Evolutionary conservation across 169 alveolate species (phyloP), one percentile per base, ranked within the genome.

Genomic region (Prorocentrum cordatum): DNA sequence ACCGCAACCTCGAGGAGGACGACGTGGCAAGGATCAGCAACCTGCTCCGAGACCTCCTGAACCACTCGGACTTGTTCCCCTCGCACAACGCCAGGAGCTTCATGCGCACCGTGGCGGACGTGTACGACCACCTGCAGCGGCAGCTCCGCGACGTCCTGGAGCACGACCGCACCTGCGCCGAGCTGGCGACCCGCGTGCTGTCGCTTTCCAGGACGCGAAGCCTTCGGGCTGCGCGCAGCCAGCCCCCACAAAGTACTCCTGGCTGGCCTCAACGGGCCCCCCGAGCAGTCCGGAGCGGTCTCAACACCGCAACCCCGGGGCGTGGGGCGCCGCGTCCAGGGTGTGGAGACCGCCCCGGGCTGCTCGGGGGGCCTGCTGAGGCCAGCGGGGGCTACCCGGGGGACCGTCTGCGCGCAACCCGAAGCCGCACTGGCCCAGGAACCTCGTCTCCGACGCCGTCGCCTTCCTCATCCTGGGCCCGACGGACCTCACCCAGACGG

Each of bases 81-180:
- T 58, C 89, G n/a, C 18, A 77, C 3, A 59, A 79, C 16, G n/a
- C 54, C 9, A 42, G 54, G 16, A 42, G 54, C 54, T 42, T 42
- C 54, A 12, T 42, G 54, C 54, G 16, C n/a, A 42, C 54, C n/a
- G 16, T 42, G n/a, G 54, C 54, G 16, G 84, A 82, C 80, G 91
- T 82, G 29, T 82, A 82, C 22, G 89, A 79, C 16, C 89, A 79
- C 58, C 12, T 79, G 58, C 70, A 79, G 36, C 66, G 58, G 50
- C 89, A 79, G 66, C 24, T 79, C 50, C 89, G 89, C 10, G 70
- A 79, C 22, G 89, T 79, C 27, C 22, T 79, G 45, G 89, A 79
- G 64, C 38, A 67, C 24, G 89, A 79, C 35, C 36, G 89, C 12
- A 79, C 89, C 7, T 79, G 89, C 36, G 89, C 89, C 20, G 91